Percentiles rank a stretch among this genome's conserved stretches.
Evolutionary conservation across 148 eudicot genomes (phyloP).

Genomic region (Pharnaceum exiguum): DNA sequence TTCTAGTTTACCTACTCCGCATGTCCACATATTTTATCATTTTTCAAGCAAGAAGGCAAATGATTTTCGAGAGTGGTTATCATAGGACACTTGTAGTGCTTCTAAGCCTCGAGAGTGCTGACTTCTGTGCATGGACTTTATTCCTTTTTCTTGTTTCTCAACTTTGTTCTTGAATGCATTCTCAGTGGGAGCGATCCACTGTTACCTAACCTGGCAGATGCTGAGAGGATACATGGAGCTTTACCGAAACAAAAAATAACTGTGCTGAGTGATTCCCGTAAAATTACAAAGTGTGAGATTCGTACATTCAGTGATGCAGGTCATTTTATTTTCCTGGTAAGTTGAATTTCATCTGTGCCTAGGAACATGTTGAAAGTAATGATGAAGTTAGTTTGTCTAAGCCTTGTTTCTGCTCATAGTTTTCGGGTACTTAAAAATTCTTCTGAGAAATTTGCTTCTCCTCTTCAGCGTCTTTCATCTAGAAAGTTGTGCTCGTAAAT

Average conservation of each 20-base stretch:
- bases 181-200: constrained; percentile 40
- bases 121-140: neutral
- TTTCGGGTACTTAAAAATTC: too few species aligned
- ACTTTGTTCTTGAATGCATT: constrained; percentile 1
- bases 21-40: too few species aligned
- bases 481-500: too few species aligned
- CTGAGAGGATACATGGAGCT: constrained; percentile 30
- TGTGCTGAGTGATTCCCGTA: constrained; percentile 13
- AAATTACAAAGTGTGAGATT: constrained; percentile 33
- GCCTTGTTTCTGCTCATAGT: too few species aligned
- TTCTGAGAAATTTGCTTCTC: too few species aligned
- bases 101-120: neutral
- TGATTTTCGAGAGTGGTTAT: too few species aligned
- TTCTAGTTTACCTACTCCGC: too few species aligned
- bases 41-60: too few species aligned
- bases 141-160: neutral
- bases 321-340: constrained; percentile 37
- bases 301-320: constrained; percentile 36
- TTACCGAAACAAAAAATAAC: constrained; percentile 33
- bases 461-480: too few species aligned
- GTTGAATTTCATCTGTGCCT: constrained; percentile 2
- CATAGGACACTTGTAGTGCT: too few species aligned
- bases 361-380: too few species aligned
- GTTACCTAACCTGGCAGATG: constrained; percentile 35
- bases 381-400: too few species aligned